A percentile compares a stretch with the other conserved stretches of the same genome.
These are phyloP conservation scores for Sclerotinia minor DNA, from an alignment of 2,329 filamentous ascomycete genomes.

Conservation along the genomic window DNA sequence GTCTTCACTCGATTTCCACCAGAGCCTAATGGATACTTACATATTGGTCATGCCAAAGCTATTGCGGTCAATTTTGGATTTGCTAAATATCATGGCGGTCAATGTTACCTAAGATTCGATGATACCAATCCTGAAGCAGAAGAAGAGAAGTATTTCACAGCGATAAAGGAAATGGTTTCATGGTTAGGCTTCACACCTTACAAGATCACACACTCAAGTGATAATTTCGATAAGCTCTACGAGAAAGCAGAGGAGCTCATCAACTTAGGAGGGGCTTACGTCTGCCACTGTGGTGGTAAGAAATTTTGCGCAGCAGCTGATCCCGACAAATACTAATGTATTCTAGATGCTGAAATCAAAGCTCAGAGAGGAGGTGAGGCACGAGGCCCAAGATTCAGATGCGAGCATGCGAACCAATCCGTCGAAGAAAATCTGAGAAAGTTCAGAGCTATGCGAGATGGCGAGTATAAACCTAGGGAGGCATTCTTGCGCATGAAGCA, in stretches of 20 bases:
- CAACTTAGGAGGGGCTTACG: slow-evolving; percentile 68
- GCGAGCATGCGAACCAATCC: slow-evolving; percentile 73
- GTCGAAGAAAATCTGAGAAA: slow-evolving; percentile 76
- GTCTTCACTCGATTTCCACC: slow-evolving; percentile 76
- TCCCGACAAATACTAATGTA: slow-evolving; percentile 35
- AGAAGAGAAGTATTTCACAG: slow-evolving; percentile 82
- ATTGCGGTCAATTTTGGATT: slow-evolving; percentile 98
- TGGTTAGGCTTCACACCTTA: slow-evolving; percentile 81
- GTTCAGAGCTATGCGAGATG: slow-evolving; percentile 88
- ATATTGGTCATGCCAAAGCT: slow-evolving; percentile 92
- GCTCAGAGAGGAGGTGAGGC: slow-evolving; percentile 79
- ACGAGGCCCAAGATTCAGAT: slow-evolving; percentile 71
- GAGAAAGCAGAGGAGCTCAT: slow-evolving; percentile 86
- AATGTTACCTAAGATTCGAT: slow-evolving; percentile 76
- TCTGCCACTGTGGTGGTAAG: slow-evolving; percentile 76
- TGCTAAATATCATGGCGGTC: slow-evolving; percentile 76
- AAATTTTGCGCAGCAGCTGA: neutral
- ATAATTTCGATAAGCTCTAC: slow-evolving; percentile 84
- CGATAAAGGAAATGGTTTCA: slow-evolving; percentile 82
- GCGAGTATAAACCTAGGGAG: slow-evolving; percentile 81
- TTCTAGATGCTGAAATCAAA: slow-evolving; percentile 73
- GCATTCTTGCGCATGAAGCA: slow-evolving; percentile 94
- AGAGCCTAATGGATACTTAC: slow-evolving; percentile 90
- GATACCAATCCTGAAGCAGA: slow-evolving; percentile 96
- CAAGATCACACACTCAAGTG: slow-evolving; percentile 81